Base-by-base conservation (phyloP, 352 stramenopile genomes). In the Globisporangium cystogenes region DNA sequence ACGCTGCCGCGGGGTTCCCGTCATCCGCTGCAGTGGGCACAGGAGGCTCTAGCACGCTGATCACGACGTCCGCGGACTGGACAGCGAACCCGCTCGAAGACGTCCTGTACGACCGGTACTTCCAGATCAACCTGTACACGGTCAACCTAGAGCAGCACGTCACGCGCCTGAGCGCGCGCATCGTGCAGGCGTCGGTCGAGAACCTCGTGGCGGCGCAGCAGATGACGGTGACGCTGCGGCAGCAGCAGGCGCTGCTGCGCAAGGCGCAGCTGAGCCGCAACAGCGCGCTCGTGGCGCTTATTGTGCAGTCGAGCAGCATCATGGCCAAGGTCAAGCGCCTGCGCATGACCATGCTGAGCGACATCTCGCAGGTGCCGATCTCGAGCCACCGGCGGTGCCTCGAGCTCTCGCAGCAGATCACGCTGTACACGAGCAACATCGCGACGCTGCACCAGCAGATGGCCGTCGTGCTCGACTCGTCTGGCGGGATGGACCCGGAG, bases 371-470 rank as follows among this genome's bases (percentile, higher is more conserved):
- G 29, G 76, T 92, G 5, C 57, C 66, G 15, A 64, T 55, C 14
- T 67, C 77, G 23, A 70, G 74, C 48, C 78, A 88, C 50, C 71
- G 60, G 8, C 86, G 82, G 40, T 86, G 76, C 43, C 31, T 85
- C 7, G 62, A 80, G 53, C 55, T 88, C 33, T 71, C 78, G 7
- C 52, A 66, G 24, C 60, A 80, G 40, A 77, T 92, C 48, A 70
- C 68, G 12, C 29, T 69, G 16, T 60, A 70, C 29, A 73, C 74
- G 26, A 63, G 40, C n/a, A 60, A 67, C 11, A 43, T 77, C 0
- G 44, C 53, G 4, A 55, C 53, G 7, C 39, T 88, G 44, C 75
- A 89, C 39, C 55, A 67, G 26, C 53, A 71, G 27, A 68, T 90
- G 54, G 65, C 58, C 5, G 48, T 67, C 10, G 74, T 64, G 11